Base-by-base conservation (phyloP, 257 asterid genomes). In the Plantago major region DNA sequence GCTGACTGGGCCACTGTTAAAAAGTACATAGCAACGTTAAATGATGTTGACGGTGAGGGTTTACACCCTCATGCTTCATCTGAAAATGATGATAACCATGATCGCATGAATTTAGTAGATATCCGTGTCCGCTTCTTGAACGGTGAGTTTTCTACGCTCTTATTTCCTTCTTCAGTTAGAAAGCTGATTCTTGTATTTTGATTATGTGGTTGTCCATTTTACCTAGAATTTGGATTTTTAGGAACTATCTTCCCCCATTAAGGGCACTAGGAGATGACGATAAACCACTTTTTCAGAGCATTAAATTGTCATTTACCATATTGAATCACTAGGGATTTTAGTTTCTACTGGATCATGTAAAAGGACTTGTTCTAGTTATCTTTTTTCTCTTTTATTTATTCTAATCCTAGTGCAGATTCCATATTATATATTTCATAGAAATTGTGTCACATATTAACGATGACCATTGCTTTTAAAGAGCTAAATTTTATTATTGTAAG, bases 1-100 rank as follows among this genome's bases (percentile, higher is more conserved):
- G 86, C 84, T 58, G 99, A 92, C 79, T 92, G 99, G 99, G 69
- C 83, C 63, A 82, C 95, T 62, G 94, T 92, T 73, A 83, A 78
- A 64, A 80, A 75, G 72, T 83, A 84, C 74, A 89, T 92, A 71
- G 72, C 79, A 53, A 55, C 88, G 86, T 73, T 92, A 77, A 71
- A 82, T 64, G 94, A 81, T 66, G 79, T 81, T 53, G 94, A 68
- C 42, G 87, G 86, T 65, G 97, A 89, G 74, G 73, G 42, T 55
- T 65, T 54, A 33, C 91, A 84, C 64, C 99, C 95, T 55, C 94
- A 89, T 77, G 72, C 74, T 62, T 73, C 79, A 58, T 52, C 83
- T 65, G 87, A 59, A 72, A 75, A 71, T 60, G 78, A 66, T 68
- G 79, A 71, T 56, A 73, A 66, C 69, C 44, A 65, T 44, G 81